Evolutionary conservation across 768 basidiomycete species (phyloP).

Genomic region (Stropharia rugosoannulata): DNA sequence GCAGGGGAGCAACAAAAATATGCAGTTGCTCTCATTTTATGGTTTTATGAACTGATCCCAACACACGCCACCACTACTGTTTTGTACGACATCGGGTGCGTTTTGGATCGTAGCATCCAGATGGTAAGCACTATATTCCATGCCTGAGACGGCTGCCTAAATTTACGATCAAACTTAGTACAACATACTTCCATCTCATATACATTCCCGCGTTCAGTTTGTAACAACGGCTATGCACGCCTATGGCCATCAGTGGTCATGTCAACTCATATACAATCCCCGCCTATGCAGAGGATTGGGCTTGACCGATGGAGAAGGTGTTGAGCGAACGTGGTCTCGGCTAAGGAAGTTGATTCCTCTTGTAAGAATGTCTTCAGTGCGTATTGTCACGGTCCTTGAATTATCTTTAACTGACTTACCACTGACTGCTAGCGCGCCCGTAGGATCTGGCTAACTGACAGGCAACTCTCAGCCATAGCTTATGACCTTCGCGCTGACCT

Average conservation of each 20-base stretch:
- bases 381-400: no score
- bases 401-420: no score
- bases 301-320: conserved; percentile 32
- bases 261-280: conserved; percentile 29
- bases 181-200: conserved; percentile 18
- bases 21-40: no score
- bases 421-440: no score
- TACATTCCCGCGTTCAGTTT: conserved; percentile 22
- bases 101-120: conserved; percentile 26
- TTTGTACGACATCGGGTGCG: conserved; percentile 34
- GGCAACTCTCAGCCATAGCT: no score
- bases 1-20: no score
- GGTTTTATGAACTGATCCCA: no score
- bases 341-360: conserved; percentile 33
- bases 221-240: conserved; percentile 29
- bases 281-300: conserved; percentile 27
- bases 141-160: background rate
- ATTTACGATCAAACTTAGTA: conserved; percentile 21
- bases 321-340: conserved; percentile 32
- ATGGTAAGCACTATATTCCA: conserved; percentile 15
- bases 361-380: conserved; percentile 27
- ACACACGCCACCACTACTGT: no score
- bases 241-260: conserved; percentile 17
- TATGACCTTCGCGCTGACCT: no score
- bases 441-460: no score